Base-by-base conservation (phyloP, 352 stramenopile genomes). In the Pythium grandisporangium region DNA sequence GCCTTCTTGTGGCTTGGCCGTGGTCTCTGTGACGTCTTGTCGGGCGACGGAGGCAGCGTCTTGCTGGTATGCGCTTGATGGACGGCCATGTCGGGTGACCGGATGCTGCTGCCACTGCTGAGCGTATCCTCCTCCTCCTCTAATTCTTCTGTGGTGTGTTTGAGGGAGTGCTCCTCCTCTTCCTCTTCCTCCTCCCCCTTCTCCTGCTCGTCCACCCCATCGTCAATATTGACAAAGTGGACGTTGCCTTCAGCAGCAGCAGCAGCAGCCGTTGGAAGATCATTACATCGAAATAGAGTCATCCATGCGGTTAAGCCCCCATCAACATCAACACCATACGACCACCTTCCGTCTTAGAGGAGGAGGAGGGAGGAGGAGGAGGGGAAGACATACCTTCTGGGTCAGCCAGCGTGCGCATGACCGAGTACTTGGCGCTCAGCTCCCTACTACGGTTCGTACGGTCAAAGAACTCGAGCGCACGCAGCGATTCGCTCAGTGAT, bases 181-280 rank as follows among this genome's bases (percentile, higher is more conserved):
- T 33, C 12, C 16, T 29, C 20, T 10, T 51, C 30, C 14, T 49
- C 37, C 10, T 40, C 35, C 5, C 53, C 45, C 22, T 45, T 36
- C 17, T 50, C 30, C 7, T 10, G 16, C 11, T 42, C 36, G 4
- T 67, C 51, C 12, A 64, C 20, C 19, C 46, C 67, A 38, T 75
- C 71, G 38, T 83, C 72, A 19, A 86, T 86, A 46, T 86, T 86
- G 16, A 86, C 72, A 41, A 86, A 86, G 53, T 86, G 72, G 0
- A 86, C 65, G 27, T 86, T 86, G 14, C 71, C 72, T 62, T 75
- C 72, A 19, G 72, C 69, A n/a, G 81, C 72, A 14, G 62, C 69
- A 2, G n/a, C n/a, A 19, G n/a, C 8, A 4, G 41, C 19, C 6
- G 6, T 35, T 4, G 6, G 29, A n/a, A 4, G 11, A 22, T 4